Conservation (phyloP, 768 basidiomycete genomes). For the Tylopilus plumbeoviolaceoides region DNA sequence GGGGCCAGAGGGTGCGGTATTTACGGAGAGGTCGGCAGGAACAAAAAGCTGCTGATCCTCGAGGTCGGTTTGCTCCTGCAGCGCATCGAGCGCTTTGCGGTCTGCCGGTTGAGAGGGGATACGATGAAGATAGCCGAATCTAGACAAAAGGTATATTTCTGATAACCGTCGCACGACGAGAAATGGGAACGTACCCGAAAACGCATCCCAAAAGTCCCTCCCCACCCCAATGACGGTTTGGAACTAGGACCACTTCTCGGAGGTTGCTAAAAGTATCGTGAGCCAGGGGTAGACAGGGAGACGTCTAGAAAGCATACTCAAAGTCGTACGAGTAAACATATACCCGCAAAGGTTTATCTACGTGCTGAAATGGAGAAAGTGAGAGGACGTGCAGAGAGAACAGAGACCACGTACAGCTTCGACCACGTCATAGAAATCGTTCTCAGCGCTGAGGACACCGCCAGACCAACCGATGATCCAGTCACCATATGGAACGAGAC, state of each 20-base stretch:
- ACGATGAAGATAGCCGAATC: conserved; percentile 89
- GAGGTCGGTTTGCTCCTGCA: conserved; percentile 48
- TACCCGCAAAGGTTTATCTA: conserved; percentile 89
- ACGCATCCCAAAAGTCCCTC: conserved; percentile 94
- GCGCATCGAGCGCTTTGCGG: conserved; percentile 52
- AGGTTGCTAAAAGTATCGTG: conserved; percentile 56
- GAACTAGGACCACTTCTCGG: conserved; percentile 89
- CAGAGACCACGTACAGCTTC: conserved; percentile 61
- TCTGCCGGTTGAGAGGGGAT: conserved; percentile 77
- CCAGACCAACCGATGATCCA: conserved; percentile 91
- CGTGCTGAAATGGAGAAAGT: conserved; percentile 53
- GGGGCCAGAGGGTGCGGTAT: neutral
- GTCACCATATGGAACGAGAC: conserved; percentile 86
- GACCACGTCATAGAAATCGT: conserved; percentile 94
- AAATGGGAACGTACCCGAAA: conserved; percentile 66
- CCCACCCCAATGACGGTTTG: conserved; percentile 97
- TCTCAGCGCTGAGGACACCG: conserved; percentile 84
- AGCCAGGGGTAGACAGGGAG: conserved; percentile 2
- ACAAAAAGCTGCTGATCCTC: conserved; percentile 69
- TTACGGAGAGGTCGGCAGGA: conserved; percentile 52
- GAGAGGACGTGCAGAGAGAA: neutral
- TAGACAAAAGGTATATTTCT: conserved; percentile 27
- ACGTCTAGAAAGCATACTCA: conserved; percentile 55
- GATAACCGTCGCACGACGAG: neutral
- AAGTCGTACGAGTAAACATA: conserved; percentile 98